Conservation (phyloP, 192 early-diverging fungal genomes). For the Powellomyces hirtus region DNA sequence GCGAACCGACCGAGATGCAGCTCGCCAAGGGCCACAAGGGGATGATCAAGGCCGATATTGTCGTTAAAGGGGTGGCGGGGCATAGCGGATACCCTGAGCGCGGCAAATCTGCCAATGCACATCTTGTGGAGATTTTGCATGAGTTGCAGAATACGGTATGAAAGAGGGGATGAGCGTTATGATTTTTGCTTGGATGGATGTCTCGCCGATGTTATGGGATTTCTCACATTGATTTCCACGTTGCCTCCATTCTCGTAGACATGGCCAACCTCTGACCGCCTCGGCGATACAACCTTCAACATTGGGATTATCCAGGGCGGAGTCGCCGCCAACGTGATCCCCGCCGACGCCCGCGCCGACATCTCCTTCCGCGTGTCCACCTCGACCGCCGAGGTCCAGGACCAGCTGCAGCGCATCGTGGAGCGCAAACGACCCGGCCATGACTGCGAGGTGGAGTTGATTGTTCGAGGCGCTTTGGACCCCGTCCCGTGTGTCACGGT, state of each 20-base stretch:
- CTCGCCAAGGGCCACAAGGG: conserved; percentile 55
- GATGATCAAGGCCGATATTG: conserved; percentile 30
- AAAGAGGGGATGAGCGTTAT: too few relatives aligned
- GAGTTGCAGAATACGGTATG: conserved; percentile 35
- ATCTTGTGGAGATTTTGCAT: conserved; percentile 40
- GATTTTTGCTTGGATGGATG: background rate
- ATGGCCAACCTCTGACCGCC: conserved; percentile 33
- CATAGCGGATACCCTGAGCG: conserved; percentile 51
- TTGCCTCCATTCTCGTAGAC: conserved; percentile 6
- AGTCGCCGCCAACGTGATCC: conserved; percentile 50
- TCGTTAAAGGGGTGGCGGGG: conserved; percentile 14
- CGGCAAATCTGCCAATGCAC: conserved; percentile 41
- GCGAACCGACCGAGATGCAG: conserved; percentile 51
- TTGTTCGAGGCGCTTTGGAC: conserved; percentile 34
- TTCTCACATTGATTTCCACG: background rate
- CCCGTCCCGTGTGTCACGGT: conserved; percentile 39
- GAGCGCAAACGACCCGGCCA: conserved; percentile 16
- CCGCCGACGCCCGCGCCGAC: conserved; percentile 37
- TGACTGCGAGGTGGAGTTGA: conserved; percentile 35
- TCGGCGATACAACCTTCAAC: conserved; percentile 51
- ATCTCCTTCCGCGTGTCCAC: conserved; percentile 47
- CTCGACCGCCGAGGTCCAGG: conserved; percentile 32
- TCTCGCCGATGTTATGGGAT: background rate
- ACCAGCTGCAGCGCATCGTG: conserved; percentile 24
- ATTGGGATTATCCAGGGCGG: conserved; percentile 44